Evolutionary conservation across 768 basidiomycete species (phyloP), one percentile per base, ranked within the genome.

Genomic region (Strobilomyces confusus): DNA sequence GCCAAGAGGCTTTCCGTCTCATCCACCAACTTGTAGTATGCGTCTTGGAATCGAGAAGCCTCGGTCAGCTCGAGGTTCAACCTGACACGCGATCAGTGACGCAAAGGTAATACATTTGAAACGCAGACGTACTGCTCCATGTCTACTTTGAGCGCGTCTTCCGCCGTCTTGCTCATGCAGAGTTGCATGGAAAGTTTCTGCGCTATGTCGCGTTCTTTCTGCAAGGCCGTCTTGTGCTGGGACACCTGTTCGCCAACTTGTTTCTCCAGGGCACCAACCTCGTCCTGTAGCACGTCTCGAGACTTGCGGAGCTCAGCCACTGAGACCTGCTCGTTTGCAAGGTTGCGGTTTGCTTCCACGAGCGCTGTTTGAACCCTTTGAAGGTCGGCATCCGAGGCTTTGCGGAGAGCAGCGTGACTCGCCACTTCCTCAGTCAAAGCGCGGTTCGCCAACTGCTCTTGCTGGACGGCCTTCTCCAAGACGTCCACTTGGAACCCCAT

Each of bases 61-160:
- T 86, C 80, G 4, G 75, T 64, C 20, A 92, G 68, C 32, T 88
- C 86, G 6, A 71, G 51, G 26, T 66, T 64, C 44, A 83, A 56
- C 43, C 80, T 81, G 44, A 34, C 12, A 36, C 19, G 15, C 12
- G 11, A 22, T 67, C 52, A 62, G 23, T 11, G 15, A 37, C n/a
- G n/a, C 5, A 7, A 13, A 5, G 22, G 19, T 15, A 4, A 9
- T 12, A 15, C 4, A 1, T 19, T 30, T 14, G 25, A 25, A 15
- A 41, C 19, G 30, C 36, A 15, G 22, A 78, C 84, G 51, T 58
- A 91, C 92, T 76, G 73, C 33, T 84, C 80, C 40, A 89, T 75
- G 56, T 93, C 90, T 25, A 77, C 77, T 32, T 80, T 76, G 49
- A 94, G 74, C 5, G 77, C 80, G 30, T 83, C 83, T 64, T 93